Conservation (phyloP, 176 grass and related monocot genomes). For the Puya raimondii region DNA sequence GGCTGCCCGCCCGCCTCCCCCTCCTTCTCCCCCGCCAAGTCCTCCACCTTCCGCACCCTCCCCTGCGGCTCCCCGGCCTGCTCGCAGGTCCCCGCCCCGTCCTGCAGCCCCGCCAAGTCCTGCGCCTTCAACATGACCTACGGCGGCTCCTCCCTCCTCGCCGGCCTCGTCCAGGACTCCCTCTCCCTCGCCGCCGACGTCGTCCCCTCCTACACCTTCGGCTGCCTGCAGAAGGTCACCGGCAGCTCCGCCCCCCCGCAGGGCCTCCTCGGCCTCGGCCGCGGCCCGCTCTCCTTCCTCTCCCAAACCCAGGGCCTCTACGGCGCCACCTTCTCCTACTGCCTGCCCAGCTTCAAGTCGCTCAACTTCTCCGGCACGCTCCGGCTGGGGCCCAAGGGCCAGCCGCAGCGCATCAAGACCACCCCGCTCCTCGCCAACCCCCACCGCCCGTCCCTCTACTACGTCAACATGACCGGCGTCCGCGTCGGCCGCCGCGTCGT, state of each 20-base stretch:
- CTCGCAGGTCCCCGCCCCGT: constrained; percentile 36
- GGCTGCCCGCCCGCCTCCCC: constrained; percentile 36
- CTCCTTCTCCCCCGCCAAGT: constrained; percentile 35
- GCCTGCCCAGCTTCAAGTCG: constrained; percentile 76
- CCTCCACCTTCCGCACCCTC: constrained; percentile 35
- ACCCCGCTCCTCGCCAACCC: constrained; percentile 65
- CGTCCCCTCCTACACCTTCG: constrained; percentile 61
- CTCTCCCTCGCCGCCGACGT: constrained; percentile 57
- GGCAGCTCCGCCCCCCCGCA: constrained; percentile 67
- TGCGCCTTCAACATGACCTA: constrained; percentile 74
- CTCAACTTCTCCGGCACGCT: constrained; percentile 87
- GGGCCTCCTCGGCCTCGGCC: constrained; percentile 78
- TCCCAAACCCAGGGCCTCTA: constrained; percentile 68
- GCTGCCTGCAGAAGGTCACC: constrained; percentile 53
- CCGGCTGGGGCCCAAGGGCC: constrained; percentile 54
- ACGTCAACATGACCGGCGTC: constrained; percentile 80
- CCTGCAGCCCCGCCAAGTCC: constrained; percentile 29
- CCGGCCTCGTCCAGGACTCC: constrained; percentile 50
- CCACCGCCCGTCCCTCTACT: constrained; percentile 78
- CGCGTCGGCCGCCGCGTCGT: constrained; percentile 55
- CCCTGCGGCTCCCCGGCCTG: constrained; percentile 52
- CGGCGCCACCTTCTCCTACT: constrained; percentile 71
- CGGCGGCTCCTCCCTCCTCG: constrained; percentile 48
- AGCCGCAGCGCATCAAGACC: constrained; percentile 63
- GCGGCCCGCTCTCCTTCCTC: constrained; percentile 65